Percentiles rank a stretch among this genome's conserved stretches.
Conservation (phyloP, 306 rosid species). For the Vicia villosa region DNA sequence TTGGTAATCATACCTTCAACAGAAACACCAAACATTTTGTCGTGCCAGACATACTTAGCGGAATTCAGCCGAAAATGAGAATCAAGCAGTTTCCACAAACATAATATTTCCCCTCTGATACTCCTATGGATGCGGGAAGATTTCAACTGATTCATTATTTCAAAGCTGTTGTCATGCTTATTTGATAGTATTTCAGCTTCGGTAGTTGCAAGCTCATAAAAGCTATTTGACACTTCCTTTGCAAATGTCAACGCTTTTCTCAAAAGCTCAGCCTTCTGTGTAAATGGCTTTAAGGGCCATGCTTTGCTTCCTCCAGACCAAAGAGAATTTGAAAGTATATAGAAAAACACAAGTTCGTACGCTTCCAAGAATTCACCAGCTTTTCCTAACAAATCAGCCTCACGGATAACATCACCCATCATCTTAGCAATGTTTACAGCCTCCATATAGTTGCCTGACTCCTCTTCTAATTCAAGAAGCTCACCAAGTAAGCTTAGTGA, state of each 20-base stretch:
- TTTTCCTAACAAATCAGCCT: constrained; percentile 59
- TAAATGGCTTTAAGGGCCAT: constrained; percentile 67
- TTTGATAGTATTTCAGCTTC: constrained; percentile 55
- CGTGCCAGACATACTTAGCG: constrained; percentile 50
- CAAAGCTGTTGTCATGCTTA: constrained; percentile 27
- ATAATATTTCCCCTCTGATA: constrained; percentile 55
- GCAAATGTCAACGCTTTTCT: constrained; percentile 56
- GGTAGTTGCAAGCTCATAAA: constrained; percentile 42
- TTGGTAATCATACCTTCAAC: constrained; percentile 33
- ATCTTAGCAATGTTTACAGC: constrained; percentile 61
- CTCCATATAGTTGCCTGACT: constrained; percentile 60
- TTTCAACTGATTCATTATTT: constrained; percentile 41
- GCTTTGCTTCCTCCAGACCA: constrained; percentile 68
- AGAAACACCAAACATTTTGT: constrained; percentile 36
- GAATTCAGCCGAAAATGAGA: constrained; percentile 48
- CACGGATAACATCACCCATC: constrained; percentile 50
- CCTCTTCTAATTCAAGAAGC: constrained; percentile 69
- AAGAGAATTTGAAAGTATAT: constrained; percentile 60
- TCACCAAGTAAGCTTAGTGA: constrained; percentile 53
- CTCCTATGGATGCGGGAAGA: constrained; percentile 43
- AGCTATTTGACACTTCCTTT: constrained; percentile 36
- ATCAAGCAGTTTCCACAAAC: constrained; percentile 63
- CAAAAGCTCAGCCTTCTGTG: constrained; percentile 51
- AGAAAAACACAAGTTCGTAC: constrained; percentile 41
- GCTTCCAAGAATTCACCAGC: constrained; percentile 59